A percentile compares a stretch with the other conserved stretches of the same genome.
Evolutionary conservation across 495 filamentous ascomycete genomes (phyloP).

Genomic region (Gamarada debralockiae): DNA sequence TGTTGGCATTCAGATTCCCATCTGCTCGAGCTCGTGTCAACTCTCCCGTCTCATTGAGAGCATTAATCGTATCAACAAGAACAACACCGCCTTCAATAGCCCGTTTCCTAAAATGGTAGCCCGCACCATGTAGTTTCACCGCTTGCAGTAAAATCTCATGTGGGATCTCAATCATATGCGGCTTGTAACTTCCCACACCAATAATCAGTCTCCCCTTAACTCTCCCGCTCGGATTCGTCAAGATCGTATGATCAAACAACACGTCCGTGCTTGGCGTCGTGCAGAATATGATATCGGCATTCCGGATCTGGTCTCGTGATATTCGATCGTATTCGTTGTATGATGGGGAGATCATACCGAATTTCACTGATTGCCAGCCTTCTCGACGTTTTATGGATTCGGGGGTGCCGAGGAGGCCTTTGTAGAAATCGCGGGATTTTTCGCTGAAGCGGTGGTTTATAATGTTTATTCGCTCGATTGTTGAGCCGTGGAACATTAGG

Average conservation of each 20-base stretch:
- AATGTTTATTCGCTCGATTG: constrained; percentile 74
- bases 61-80: constrained; percentile 80
- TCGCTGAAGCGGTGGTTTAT: constrained; percentile 68
- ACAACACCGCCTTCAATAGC: constrained; percentile 69
- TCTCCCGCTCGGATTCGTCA: constrained; percentile 66
- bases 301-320: constrained; percentile 60
- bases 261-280: constrained; percentile 45
- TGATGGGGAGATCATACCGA: constrained; percentile 64
- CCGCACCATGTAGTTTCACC: constrained; percentile 43
- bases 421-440: constrained; percentile 50
- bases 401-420: constrained; percentile 50
- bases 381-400: constrained; percentile 48
- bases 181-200: constrained; percentile 80
- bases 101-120: constrained; percentile 66
- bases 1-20: constrained; percentile 54
- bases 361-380: constrained; percentile 44
- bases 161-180: constrained; percentile 83
- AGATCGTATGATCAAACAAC: constrained; percentile 45
- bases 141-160: constrained; percentile 69
- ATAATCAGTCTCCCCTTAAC: constrained; percentile 74
- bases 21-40: constrained; percentile 59
- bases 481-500: constrained; percentile 64
- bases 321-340: constrained; percentile 69
- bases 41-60: constrained; percentile 84
- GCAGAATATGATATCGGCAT: constrained; percentile 76